Evolutionary conservation across 2,329 filamentous ascomycete species (phyloP).

Genomic region (Cercospora brassicicola): DNA sequence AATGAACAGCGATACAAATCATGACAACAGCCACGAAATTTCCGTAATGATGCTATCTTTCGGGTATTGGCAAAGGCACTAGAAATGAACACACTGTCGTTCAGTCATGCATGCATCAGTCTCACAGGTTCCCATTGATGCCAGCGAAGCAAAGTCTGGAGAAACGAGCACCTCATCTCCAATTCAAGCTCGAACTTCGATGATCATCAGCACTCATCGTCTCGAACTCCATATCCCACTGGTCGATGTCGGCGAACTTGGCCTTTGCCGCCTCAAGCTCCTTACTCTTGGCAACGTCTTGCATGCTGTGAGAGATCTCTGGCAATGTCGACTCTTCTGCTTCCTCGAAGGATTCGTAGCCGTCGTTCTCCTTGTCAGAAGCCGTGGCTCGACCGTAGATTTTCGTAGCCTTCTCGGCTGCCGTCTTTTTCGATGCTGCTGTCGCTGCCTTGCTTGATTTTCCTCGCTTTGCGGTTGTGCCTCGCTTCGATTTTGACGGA

Average conservation of each 20-base stretch:
- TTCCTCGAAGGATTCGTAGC: constrained; percentile 29
- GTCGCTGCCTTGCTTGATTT: constrained; percentile 12
- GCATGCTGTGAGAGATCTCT: constrained; percentile 31
- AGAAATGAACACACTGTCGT: neutral
- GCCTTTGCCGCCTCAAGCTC: constrained; percentile 48
- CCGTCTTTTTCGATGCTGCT: constrained; percentile 9
- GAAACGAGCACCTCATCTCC: constrained; percentile 28
- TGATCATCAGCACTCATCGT: constrained; percentile 48
- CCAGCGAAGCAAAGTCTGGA: neutral
- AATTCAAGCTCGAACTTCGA: constrained; percentile 37
- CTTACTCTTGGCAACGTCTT: constrained; percentile 36
- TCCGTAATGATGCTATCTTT: neutral
- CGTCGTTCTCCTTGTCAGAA: constrained; percentile 49
- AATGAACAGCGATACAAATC: neutral
- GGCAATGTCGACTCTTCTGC: constrained; percentile 30
- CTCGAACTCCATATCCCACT: constrained; percentile 55
- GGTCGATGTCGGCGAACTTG: constrained; percentile 53
- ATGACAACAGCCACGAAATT: neutral
- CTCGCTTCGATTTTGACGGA: constrained; percentile 17
- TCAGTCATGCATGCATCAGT: neutral
- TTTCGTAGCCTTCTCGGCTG: constrained; percentile 23
- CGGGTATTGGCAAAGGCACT: neutral
- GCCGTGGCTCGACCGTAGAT: constrained; percentile 38
- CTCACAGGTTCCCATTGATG: neutral
- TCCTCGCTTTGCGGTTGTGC: constrained; percentile 22